Conservation (phyloP, 805 yeast genomes). For the Candida ortonii region DNA sequence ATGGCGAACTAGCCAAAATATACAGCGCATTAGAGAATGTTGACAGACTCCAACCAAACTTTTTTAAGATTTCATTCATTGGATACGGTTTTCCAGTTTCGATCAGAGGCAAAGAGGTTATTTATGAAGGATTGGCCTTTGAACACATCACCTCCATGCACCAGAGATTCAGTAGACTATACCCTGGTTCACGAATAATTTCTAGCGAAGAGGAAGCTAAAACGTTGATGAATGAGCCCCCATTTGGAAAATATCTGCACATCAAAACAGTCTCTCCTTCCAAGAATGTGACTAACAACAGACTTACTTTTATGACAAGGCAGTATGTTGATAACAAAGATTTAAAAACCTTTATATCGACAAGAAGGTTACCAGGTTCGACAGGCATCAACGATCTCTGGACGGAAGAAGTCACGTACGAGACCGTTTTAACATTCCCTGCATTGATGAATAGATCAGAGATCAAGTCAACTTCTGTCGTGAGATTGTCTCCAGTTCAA, state of each 20-base stretch:
- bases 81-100: constrained; percentile 84
- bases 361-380: constrained; percentile 71
- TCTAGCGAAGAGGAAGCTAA: constrained; percentile 53
- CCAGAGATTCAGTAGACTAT: constrained; percentile 65
- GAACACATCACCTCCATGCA: constrained; percentile 84
- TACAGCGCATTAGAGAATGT: constrained; percentile 63
- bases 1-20: constrained; percentile 63
- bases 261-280: constrained; percentile 72
- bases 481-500: constrained; percentile 75
- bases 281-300: constrained; percentile 39
- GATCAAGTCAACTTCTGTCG: constrained; percentile 45
- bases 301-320: constrained; percentile 59
- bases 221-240: constrained; percentile 45
- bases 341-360: constrained; percentile 63
- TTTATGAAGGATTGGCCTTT: constrained; percentile 83
- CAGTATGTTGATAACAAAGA: constrained; percentile 75
- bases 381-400: constrained; percentile 71
- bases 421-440: constrained; percentile 75
- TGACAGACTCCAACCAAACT: constrained; percentile 74
- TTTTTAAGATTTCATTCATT: constrained; percentile 73
- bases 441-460: constrained; percentile 84
- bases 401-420: constrained; percentile 85
- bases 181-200: constrained; percentile 79
- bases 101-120: constrained; percentile 70
- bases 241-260: constrained; percentile 71